A percentile compares a stretch with the other conserved stretches of the same genome.
These are phyloP conservation scores for Edaphochlamys debaryana DNA, from an alignment of 139 green algal genomes.

Conservation along the genomic window DNA sequence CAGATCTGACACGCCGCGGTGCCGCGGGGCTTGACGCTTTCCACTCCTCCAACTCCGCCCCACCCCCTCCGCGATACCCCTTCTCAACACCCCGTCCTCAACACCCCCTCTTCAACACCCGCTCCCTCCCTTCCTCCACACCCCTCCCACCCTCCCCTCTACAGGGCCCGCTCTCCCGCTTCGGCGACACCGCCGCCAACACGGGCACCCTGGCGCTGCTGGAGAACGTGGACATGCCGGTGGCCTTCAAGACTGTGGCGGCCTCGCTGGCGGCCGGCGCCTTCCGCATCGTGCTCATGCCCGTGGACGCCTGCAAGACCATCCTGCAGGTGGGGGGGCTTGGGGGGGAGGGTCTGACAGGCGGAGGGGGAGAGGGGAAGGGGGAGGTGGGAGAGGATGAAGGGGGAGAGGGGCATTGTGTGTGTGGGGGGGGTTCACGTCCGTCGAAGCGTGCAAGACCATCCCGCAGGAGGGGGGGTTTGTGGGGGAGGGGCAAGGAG, in stretches of 20 bases:
- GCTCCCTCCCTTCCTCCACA: not conserved
- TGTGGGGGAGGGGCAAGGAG: no score
- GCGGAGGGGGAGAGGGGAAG: not conserved
- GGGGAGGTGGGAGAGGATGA: no score
- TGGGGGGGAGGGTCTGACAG: not conserved
- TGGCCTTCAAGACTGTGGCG: constrained; percentile 74
- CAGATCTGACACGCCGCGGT: no score
- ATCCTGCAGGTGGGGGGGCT: constrained; percentile 83
- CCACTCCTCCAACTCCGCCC: no score
- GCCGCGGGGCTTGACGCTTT: no score
- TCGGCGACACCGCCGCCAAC: constrained; percentile 96
- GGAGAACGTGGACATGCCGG: constrained; percentile 72
- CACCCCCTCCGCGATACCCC: no score
- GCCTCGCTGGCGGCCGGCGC: constrained; percentile 73
- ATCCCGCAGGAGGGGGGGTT: no score
- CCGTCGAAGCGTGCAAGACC: not conserved
- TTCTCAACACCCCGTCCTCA: no score
- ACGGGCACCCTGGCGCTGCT: constrained; percentile 86
- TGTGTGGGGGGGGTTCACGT: no score
- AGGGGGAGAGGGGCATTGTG: no score
- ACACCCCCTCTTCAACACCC: no score
- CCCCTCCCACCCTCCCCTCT: not conserved
- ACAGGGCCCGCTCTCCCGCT: constrained; percentile 87
- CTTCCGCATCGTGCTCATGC: constrained; percentile 94
- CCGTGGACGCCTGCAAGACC: constrained; percentile 93